Base-by-base conservation (phyloP, 1,284 basidiomycete genomes). In the Cerrena zonata region DNA sequence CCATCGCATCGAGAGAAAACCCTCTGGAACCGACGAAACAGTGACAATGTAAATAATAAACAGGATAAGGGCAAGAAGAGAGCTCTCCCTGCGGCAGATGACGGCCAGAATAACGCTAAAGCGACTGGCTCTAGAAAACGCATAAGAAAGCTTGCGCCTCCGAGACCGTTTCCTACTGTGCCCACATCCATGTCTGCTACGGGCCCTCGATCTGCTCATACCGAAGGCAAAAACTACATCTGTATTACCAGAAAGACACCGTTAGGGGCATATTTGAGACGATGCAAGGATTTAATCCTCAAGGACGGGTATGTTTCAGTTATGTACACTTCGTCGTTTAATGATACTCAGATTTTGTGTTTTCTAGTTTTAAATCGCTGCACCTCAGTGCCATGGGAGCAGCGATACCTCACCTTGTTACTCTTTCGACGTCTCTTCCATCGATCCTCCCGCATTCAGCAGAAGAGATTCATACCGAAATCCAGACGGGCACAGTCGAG, bases 321-420 rank as follows among this genome's bases (percentile, higher is more conserved):
- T 21, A 4, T 24, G 37, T 23, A 37, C 11, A 27, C n/a, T 13
- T 38, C 22, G 30, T 40, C 13, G 22, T 4, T 38, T 34, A 43
- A 30, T 43, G 15, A 37, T 26, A 22, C 22, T 18, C 47, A 44
- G 15, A 48, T 19, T 12, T 27, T 42, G 23, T 46, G 25, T 26
- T 54, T 45, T 19, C n/a, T 55, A 91, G 89, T 39, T 87, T 88
- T 60, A 87, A 86, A 55, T 82, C 78, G 2, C 65, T 94, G 21
- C 80, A 85, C 64, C 71, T 94, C 25, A 84, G 80, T 56, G 91
- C 91, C 1, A 83, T 94, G 77, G 87, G 88, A 22, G 90, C 92
- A 2, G 91, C 91, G 0, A 92, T 94, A 48, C 89, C 91, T 1
- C 88, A 88, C 60, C 78, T 91, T 13, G 68, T 89, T 24, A 78